Conservation (phyloP, 2,329 filamentous ascomycete genomes). For the Calonectria pseudoreteaudii region DNA sequence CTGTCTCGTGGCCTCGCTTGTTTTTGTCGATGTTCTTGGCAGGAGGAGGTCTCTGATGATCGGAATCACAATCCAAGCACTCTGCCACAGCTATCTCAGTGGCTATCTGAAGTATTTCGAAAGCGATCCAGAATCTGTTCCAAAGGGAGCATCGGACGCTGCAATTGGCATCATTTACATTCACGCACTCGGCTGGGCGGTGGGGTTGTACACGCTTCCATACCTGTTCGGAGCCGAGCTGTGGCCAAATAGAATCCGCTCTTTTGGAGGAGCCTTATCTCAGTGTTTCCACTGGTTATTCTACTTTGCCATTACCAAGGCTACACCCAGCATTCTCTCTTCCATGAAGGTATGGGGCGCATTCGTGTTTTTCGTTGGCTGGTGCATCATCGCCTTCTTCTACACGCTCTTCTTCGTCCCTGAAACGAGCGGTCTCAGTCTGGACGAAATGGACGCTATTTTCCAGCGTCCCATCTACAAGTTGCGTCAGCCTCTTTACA, state of each 20-base stretch:
- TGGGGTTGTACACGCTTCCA: constrained; percentile 32
- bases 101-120: not conserved
- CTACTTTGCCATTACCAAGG: constrained; percentile 50
- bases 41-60: constrained; percentile 13
- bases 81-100: not conserved
- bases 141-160: not conserved
- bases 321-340: constrained; percentile 48
- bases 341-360: constrained; percentile 53
- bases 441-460: constrained; percentile 52
- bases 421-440: constrained; percentile 49
- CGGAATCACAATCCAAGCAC: constrained; percentile 1
- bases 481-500: not conserved
- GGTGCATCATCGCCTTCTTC: constrained; percentile 48
- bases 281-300: constrained; percentile 48
- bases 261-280: constrained; percentile 54
- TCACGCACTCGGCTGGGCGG: constrained; percentile 32
- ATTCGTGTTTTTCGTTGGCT: constrained; percentile 51
- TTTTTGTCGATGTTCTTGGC: constrained; percentile 10
- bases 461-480: constrained; percentile 43
- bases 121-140: not conserved
- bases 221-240: constrained; percentile 51
- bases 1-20: not conserved
- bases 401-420: constrained; percentile 54
- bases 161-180: constrained; percentile 31
- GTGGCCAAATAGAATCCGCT: constrained; percentile 58